Percentiles rank a stretch among this genome's conserved stretches.
Evolutionary conservation across 2,329 filamentous ascomycete species (phyloP).

Genomic region (Aureobasidium vineae): DNA sequence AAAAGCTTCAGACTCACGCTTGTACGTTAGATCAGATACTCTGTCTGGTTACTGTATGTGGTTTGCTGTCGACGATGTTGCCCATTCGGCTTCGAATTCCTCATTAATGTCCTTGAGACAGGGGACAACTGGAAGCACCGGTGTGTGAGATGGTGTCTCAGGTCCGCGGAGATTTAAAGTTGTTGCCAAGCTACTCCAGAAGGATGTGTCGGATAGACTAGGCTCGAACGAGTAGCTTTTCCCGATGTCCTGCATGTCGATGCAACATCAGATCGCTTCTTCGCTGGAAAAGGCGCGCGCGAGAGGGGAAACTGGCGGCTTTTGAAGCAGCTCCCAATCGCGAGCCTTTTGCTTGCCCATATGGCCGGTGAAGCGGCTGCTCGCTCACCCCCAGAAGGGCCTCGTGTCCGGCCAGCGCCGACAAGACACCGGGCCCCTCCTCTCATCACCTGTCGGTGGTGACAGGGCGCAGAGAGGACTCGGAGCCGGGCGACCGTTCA

Average conservation of each 20-base stretch:
- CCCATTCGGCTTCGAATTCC: not conserved
- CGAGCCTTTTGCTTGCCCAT: not conserved
- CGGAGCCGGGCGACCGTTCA: slow-evolving; percentile 24
- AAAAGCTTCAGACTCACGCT: not conserved
- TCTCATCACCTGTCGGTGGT: slow-evolving; percentile 15
- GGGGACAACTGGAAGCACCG: not conserved
- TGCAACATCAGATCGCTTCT: slow-evolving; percentile 16
- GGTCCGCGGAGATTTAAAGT: slow-evolving; percentile 25
- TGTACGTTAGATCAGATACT: not conserved
- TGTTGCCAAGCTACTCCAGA: slow-evolving; percentile 22
- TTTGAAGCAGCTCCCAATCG: slow-evolving; percentile 19
- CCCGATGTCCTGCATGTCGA: slow-evolving; percentile 19
- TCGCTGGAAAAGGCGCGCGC: not conserved
- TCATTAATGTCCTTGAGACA: slow-evolving; percentile 6
- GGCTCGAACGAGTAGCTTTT: slow-evolving; percentile 3
- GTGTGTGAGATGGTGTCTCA: slow-evolving; percentile 9
- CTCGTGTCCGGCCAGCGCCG: slow-evolving; percentile 1
- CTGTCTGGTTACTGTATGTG: not conserved
- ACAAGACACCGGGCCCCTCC: slow-evolving; percentile 14
- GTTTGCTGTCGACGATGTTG: not conserved
- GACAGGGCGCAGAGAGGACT: slow-evolving; percentile 23
- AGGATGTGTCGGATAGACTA: slow-evolving; percentile 9
- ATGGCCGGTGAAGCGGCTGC: slow-evolving; percentile 14
- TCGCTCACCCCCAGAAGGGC: not conserved
- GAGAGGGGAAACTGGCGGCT: slow-evolving; percentile 13